Conservation (phyloP, 2,329 filamentous ascomycete species). For the Helicocarpus griseus region DNA sequence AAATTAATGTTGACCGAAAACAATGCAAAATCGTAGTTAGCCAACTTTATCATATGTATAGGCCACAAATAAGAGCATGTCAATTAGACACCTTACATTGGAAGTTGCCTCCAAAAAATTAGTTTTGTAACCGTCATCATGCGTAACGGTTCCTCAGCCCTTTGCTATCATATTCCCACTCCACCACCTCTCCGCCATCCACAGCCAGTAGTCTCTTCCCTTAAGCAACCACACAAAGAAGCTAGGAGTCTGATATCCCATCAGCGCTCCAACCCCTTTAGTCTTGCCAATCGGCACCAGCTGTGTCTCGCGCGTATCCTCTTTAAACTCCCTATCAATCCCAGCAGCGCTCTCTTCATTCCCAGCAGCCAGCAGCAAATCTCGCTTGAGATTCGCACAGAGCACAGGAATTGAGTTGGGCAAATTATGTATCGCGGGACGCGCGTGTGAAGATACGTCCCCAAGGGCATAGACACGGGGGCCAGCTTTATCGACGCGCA, state of each 20-base stretch:
- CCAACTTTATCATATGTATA: too few relatives aligned
- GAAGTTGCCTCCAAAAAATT: too few relatives aligned
- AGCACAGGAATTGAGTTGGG: constrained; percentile 35
- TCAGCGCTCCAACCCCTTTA: constrained; percentile 37
- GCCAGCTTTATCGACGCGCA: constrained; percentile 28
- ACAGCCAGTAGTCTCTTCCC: constrained; percentile 38
- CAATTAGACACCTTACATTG: too few relatives aligned
- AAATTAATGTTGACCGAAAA: too few relatives aligned
- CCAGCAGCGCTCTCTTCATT: constrained; percentile 14
- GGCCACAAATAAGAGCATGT: too few relatives aligned
- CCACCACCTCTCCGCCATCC: constrained; percentile 41
- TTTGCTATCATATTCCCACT: constrained; percentile 32
- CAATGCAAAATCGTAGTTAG: too few relatives aligned
- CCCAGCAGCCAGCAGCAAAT: constrained; percentile 29
- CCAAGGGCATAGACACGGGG: constrained; percentile 39
- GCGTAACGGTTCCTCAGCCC: too few relatives aligned
- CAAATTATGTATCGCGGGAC: constrained; percentile 36
- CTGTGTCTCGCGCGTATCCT: constrained; percentile 38
- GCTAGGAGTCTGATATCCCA: constrained; percentile 37
- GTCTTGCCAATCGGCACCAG: constrained; percentile 39
- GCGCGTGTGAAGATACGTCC: constrained; percentile 33
- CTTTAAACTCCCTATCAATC: constrained; percentile 22
- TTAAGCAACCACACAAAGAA: constrained; percentile 42
- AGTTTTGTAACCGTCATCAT: too few relatives aligned
- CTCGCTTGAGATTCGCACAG: constrained; percentile 40